Conservation (phyloP, 1,284 basidiomycete species). For the Trametes polyzona region DNA sequence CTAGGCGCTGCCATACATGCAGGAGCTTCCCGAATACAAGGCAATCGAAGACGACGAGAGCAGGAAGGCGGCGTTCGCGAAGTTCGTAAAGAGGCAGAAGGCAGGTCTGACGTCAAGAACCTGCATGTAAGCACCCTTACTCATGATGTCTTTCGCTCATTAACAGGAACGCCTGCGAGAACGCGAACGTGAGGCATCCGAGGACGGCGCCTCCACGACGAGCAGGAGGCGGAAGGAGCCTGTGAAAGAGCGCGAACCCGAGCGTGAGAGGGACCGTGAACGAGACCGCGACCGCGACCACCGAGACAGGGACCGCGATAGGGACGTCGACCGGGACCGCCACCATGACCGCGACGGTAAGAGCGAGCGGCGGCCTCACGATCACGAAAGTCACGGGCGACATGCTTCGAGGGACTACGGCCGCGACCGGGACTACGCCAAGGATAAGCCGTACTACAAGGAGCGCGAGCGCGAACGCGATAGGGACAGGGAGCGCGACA, state of each 20-base stretch:
- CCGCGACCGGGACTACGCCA: constrained; percentile 38
- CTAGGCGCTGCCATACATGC: constrained; percentile 75
- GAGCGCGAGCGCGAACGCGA: constrained; percentile 45
- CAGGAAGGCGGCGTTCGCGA: constrained; percentile 78
- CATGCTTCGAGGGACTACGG: constrained; percentile 33
- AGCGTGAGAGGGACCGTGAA: constrained; percentile 48
- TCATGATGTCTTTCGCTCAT: constrained; percentile 10
- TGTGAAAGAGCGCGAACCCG: constrained; percentile 49
- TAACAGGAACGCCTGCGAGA: constrained; percentile 76
- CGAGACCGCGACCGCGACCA: constrained; percentile 45
- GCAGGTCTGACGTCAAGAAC: constrained; percentile 37
- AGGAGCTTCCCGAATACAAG: constrained; percentile 82
- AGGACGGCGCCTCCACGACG: constrained; percentile 77
- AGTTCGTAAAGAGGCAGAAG: constrained; percentile 88
- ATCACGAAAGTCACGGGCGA: constrained; percentile 30
- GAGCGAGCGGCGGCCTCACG: constrained; percentile 32
- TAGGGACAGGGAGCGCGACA: constrained; percentile 41
- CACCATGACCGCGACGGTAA: constrained; percentile 44
- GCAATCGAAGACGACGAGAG: constrained; percentile 84
- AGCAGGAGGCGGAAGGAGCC: constrained; percentile 80
- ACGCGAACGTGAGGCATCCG: constrained; percentile 71
- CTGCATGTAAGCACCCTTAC: constrained; percentile 13
- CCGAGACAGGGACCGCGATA: constrained; percentile 38
- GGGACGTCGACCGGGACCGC: constrained; percentile 46
- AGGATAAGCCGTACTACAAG: constrained; percentile 41